Base-by-base conservation (phyloP, 371 early-diverging fungal genomes). In the Mortierella sp. region DNA sequence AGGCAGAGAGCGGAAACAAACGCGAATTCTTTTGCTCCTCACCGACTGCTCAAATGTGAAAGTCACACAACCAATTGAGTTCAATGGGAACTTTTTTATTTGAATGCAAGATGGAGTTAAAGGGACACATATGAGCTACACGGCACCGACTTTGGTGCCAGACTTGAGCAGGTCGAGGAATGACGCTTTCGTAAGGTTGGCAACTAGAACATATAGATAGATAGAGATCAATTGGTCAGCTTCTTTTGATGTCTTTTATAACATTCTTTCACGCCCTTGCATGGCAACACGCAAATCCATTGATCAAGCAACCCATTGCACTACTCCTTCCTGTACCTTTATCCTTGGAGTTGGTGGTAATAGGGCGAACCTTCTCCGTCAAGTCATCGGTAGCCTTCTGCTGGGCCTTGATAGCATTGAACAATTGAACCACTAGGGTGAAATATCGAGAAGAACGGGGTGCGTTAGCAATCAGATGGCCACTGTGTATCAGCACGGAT, bases 341-440 rank as follows among this genome's bases (percentile, higher is more conserved):
- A 46, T 93, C 93, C 75, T 89, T 90, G 48, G 91, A 88, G 58
- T 81, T 87, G 51, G 83, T 75, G 43, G 90, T 88, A 72, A 90
- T 90, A 75, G 88, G 88, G 65, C 87, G 88, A 3, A 83, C 83
- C 21, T 87, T 77, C 56, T 88, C 91, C 77, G 89, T 84, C 21
- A 88, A 65, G 51, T 92, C 92, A 77, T 95, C 92, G 10, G 93
- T 93, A 27, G 91, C 90, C 83, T 93, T 93, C 83, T 95, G 95
- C 75, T 96, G 96, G 65, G 91, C 93, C 72, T 93, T 91, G 76
- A 96, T 93, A 21, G 97, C 97, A 88, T 96, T 96, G 83, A 96
- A 96, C 70, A 96, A 88, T 77, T 95, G 92, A 58, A 96, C 96
- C 68, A 96, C 95, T 95, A 51, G 51, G 79, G 12, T 4, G 1